A percentile compares a stretch with the other conserved stretches of the same genome.
Conservation (phyloP, 495 filamentous ascomycete genomes). For the Neurospora discreta region DNA sequence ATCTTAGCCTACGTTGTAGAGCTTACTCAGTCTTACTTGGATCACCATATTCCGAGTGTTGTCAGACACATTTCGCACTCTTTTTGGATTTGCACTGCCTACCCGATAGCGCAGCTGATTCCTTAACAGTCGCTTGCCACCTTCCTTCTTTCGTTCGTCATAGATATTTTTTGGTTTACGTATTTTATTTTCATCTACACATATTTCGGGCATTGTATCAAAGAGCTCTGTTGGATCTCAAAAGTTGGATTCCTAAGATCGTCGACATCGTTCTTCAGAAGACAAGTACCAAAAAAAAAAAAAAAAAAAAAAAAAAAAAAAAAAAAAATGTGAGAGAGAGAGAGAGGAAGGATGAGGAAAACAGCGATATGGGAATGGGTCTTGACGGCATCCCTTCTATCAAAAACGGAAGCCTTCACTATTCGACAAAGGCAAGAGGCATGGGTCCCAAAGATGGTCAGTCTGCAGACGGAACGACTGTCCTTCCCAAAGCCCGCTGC, state of each 20-base stretch:
- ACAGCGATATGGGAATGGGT: constrained; percentile 12
- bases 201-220: neutral
- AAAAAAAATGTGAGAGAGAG: too few relatives aligned
- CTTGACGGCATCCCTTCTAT: constrained; percentile 11
- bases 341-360: constrained; percentile 15
- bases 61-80: neutral
- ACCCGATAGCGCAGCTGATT: neutral
- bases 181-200: neutral
- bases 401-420: constrained; percentile 7
- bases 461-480: constrained; percentile 35
- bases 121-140: neutral
- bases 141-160: neutral
- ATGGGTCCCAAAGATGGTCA: constrained; percentile 32
- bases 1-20: neutral
- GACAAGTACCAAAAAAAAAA: neutral
- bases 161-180: neutral
- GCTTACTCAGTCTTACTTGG: neutral
- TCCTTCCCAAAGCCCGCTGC: constrained; percentile 26
- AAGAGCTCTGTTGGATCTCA: neutral
- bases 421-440: constrained; percentile 12
- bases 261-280: neutral
- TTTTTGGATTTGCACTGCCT: neutral
- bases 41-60: neutral
- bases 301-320: neutral
- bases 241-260: neutral